Evolutionary conservation across 306 rosid species (phyloP), one percentile per base, ranked within the genome.

Genomic region (Medicago ruthenica): DNA sequence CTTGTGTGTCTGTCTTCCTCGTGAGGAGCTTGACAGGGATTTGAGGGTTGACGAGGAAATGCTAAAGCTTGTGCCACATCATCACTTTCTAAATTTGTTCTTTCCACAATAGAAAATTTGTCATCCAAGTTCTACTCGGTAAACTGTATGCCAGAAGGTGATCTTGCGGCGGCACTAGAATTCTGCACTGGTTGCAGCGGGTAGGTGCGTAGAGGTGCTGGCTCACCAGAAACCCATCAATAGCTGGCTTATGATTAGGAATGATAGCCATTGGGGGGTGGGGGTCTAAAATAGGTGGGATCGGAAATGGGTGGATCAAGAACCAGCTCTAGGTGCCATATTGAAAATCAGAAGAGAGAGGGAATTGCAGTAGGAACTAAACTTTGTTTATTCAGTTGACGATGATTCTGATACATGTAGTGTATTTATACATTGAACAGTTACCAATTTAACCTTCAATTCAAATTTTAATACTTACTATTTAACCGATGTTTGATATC

Each of bases 401-500:
- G 42, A 14, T 14, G 11, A 60, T 60, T 60, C 18, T 14, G 10
- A 31, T 60, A 60, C 66, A 60, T 22, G 17, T 13, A 31, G 20
- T 61, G 67, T 61, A 61, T 27, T 60, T 15, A 27, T 60, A 60
- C 41, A 27, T 27, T 44, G 76, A 59, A 27, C 36, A 31, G 37
- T 70, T 57, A 16, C 15, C 53, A 45, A 71, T 45, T 53, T 71
- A 57, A 50, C 39, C 34, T 65, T 14, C 20, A 13, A 31, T 53
- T 71, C 67, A 14, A 20, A 73, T 40, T 42, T 51, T 77, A 16
- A 12, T 60, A 10, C 50, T 39, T 18, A 37, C 20, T 73, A 60
- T 73, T 74, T 67, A 54, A 67, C 70, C 17, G 34, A 17, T 48
- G 64, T 21, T 69, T 21, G 65, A 37, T 24, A 39, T 70, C 73